Base-by-base conservation (phyloP, 1,284 basidiomycete genomes). In the Fistulina hepatica region DNA sequence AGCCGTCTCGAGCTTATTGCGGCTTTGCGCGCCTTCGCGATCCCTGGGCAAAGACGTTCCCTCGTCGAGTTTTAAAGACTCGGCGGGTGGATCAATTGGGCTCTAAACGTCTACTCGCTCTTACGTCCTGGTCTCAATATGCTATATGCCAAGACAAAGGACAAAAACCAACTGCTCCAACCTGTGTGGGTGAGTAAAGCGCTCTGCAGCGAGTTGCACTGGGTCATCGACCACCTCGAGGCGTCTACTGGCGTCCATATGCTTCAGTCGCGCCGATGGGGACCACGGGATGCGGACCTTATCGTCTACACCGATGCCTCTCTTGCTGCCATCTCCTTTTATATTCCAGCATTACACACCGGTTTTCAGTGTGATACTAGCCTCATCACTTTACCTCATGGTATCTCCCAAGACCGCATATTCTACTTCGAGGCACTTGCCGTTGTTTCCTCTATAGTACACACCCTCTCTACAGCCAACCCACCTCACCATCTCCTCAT, bases 71-170 rank as follows among this genome's bases (percentile, higher is more conserved):
- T 55, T 43, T 55, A 59, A 23, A 31, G 31, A 26, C 33, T 58
- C 7, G 51, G 48, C 4, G 56, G 57, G 2, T 55, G 49, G 47
- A 38, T 52, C n/a, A 58, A 60, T 33, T 60, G 58, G 55, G 33
- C 44, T 1, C 42, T 60, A 5, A 58, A 58, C 23, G 52, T 56
- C n/a, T 54, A 41, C 31, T 56, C 55, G 0, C 39, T 54, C 2
- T 44, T 59, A 5, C 40, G 49, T 2, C 59, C 59, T 0, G 46
- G 43, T 6, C 43, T 62, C 1, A 41, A 37, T 41, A 27, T 37
- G 42, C 10, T 42, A 4, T 42, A 39, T 16, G 32, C 5, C n/a
- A 42, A 42, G 19, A 39, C 39, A 27, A 19, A 24, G 23, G 42
- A 35, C 6, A 43, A 43, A 13, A 22, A 15, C 2, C 21, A 37